Evolutionary conservation across 2,329 filamentous ascomycete genomes (phyloP).

Genomic region (Cladophialophora chaetospira): DNA sequence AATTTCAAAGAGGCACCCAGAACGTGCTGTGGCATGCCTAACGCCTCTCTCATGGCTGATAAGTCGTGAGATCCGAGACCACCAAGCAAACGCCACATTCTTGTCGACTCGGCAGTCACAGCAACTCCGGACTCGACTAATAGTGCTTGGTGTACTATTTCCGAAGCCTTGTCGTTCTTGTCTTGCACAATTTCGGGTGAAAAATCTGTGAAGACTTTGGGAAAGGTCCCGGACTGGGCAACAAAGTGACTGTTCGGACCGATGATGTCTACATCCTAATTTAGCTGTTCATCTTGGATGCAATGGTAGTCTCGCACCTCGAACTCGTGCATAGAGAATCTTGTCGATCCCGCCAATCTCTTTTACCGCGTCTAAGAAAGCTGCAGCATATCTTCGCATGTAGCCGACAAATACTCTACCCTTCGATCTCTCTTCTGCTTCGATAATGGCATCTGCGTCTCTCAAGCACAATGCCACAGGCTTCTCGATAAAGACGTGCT

Average conservation of each 20-base stretch:
- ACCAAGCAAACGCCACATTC: slow-evolving; percentile 44
- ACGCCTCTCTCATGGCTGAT: slow-evolving; percentile 55
- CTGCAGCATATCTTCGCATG: slow-evolving; percentile 62
- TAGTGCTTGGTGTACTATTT: slow-evolving; percentile 39
- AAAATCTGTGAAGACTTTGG: slow-evolving; percentile 42
- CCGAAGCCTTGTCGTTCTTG: slow-evolving; percentile 27
- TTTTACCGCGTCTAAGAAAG: slow-evolving; percentile 56
- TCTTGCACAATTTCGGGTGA: slow-evolving; percentile 34
- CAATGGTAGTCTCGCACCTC: slow-evolving; percentile 11
- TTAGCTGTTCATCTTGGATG: too few species aligned
- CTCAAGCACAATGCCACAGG: slow-evolving; percentile 55
- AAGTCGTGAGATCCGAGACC: slow-evolving; percentile 57
- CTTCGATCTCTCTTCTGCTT: slow-evolving; percentile 49
- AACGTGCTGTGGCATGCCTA: slow-evolving; percentile 52
- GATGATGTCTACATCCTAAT: slow-evolving; percentile 58
- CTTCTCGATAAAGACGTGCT: slow-evolving; percentile 63
- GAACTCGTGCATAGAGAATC: slow-evolving; percentile 56
- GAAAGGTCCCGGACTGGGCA: slow-evolving; percentile 38
- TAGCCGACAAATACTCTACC: slow-evolving; percentile 61
- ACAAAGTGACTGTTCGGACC: slow-evolving; percentile 53
- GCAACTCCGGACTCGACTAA: slow-evolving; percentile 38
- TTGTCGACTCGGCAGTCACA: slow-evolving; percentile 34
- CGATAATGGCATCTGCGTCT: slow-evolving; percentile 51
- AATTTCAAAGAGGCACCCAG: slow-evolving; percentile 43
- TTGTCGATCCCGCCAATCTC: slow-evolving; percentile 56